Evolutionary conservation across 179 eudicot species (phyloP).

Genomic region (Dionaea muscipula): DNA sequence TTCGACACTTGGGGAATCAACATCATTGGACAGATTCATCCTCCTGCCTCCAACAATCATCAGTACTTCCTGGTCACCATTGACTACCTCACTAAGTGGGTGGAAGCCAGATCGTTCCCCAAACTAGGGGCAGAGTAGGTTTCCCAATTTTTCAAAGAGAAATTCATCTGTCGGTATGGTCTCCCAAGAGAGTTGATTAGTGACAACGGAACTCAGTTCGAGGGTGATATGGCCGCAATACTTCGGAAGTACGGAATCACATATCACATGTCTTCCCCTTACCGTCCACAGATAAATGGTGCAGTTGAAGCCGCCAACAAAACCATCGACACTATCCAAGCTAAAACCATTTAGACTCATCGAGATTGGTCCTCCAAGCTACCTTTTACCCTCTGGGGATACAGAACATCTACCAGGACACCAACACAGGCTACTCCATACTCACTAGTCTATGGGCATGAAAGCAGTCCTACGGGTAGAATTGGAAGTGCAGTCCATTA

Average conservation of each 20-base stretch:
- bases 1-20: conserved; percentile 3
- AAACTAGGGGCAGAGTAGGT: background rate
- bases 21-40: background rate
- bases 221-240: too few species aligned
- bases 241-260: background rate
- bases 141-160: background rate
- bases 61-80: background rate
- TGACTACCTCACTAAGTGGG: conserved; percentile 6
- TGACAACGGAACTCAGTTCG: too few species aligned
- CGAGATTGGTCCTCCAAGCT: too few species aligned
- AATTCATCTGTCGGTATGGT: background rate
- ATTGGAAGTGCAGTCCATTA: background rate
- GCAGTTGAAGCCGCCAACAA: too few species aligned
- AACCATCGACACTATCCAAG: too few species aligned
- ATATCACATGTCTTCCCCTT: background rate
- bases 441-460: too few species aligned
- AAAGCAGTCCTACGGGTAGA: background rate
- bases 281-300: background rate
- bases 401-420: too few species aligned
- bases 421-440: too few species aligned
- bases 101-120: background rate
- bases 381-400: too few species aligned
- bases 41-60: conserved; percentile 1
- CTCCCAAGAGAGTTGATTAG: too few species aligned
- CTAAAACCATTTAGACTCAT: too few species aligned